Evolutionary conservation across 805 yeast species (phyloP).

Genomic region (Candida orba): DNA sequence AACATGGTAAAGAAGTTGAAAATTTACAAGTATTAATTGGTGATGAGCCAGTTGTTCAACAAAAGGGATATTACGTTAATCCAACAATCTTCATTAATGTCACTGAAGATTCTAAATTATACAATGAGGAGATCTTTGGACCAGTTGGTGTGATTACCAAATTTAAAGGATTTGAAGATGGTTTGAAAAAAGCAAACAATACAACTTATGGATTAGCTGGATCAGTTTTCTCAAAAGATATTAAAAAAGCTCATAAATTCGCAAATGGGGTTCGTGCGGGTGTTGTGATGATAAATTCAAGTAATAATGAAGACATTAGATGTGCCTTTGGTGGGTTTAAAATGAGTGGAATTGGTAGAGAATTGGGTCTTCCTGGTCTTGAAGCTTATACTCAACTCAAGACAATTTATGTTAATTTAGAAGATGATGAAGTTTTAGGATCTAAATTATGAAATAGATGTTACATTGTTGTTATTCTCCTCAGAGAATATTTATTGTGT

Average conservation of each 20-base stretch:
- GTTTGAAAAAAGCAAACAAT: conserved; percentile 58
- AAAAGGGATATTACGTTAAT: conserved; percentile 55
- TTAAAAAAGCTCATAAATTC: conserved; percentile 56
- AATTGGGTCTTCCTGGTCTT: conserved; percentile 69
- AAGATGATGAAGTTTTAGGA: conserved; percentile 24
- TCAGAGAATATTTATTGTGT: too few species aligned
- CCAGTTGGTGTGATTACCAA: conserved; percentile 70
- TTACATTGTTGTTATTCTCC: too few species aligned
- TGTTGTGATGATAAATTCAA: conserved; percentile 61
- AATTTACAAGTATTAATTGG: conserved; percentile 41
- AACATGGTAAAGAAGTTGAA: conserved; percentile 40
- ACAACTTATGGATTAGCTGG: conserved; percentile 78
- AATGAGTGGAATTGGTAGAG: conserved; percentile 75
- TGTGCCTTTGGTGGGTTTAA: conserved; percentile 82
- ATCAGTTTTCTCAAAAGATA: conserved; percentile 66
- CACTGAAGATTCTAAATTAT: conserved; percentile 54
- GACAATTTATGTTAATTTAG: conserved; percentile 66
- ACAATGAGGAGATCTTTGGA: conserved; percentile 80
- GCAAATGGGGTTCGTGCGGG: conserved; percentile 61
- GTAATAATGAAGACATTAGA: conserved; percentile 55
- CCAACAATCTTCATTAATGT: conserved; percentile 78
- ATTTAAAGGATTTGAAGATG: conserved; percentile 64
- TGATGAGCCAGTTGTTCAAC: conserved; percentile 16
- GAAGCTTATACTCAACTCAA: conserved; percentile 66
- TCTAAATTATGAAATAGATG: too few species aligned